Conservation (phyloP, 169 alveolate genomes). For the Plasmodium malariae region DNA sequence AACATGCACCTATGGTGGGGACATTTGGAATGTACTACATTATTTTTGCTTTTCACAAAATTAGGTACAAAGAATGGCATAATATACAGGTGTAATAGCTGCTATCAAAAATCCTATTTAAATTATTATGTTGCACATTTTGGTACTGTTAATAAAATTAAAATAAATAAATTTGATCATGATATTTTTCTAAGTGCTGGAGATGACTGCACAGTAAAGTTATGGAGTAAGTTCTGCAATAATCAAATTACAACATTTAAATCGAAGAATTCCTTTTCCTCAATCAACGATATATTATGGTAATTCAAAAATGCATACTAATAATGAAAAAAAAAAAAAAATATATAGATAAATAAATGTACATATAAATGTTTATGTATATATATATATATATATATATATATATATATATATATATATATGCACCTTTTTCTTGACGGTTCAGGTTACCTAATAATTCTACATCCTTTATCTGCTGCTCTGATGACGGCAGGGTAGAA, state of each 20-base stretch:
- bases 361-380: neutral
- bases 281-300: conserved; percentile 75
- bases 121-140: conserved; percentile 67
- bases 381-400: neutral
- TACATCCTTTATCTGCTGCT: conserved; percentile 72
- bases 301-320: neutral
- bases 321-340: neutral
- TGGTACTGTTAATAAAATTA: conserved; percentile 66
- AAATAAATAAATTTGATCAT: conserved; percentile 67
- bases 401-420: neutral
- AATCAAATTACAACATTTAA: conserved; percentile 70
- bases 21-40: too few species aligned
- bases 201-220: conserved; percentile 65
- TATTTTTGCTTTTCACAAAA: neutral
- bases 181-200: conserved; percentile 76
- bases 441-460: conserved; percentile 73
- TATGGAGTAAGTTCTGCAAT: conserved; percentile 64
- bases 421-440: neutral
- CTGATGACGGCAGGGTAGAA: conserved; percentile 76
- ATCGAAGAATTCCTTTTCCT: conserved; percentile 62
- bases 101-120: conserved; percentile 70
- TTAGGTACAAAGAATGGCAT: conserved; percentile 72
- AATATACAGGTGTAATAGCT: conserved; percentile 76
- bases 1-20: too few species aligned
- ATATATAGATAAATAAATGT: neutral